These are phyloP conservation scores for Neurospora sp. DNA, from an alignment of 495 filamentous ascomycete genomes.

Conservation along the genomic window DNA sequence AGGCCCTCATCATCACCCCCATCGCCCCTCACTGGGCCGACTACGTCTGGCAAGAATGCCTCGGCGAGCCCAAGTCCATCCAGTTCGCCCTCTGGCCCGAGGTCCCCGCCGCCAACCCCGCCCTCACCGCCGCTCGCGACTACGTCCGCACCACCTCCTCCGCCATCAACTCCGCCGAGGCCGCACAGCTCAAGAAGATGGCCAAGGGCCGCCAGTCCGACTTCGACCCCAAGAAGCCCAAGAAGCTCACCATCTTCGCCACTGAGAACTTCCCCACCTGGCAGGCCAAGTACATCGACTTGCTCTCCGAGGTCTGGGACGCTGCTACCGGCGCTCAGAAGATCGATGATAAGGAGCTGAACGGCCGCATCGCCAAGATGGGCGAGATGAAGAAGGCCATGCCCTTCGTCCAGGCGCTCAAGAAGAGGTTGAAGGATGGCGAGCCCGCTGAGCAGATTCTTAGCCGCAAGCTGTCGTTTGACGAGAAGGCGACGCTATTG, in stretches of 20 bases:
- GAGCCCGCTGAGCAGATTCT: constrained; percentile 57
- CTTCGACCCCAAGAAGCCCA: constrained; percentile 84
- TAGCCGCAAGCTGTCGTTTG: constrained; percentile 72
- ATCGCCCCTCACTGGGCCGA: constrained; percentile 93
- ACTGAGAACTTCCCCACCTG: constrained; percentile 71
- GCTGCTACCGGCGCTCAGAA: constrained; percentile 28
- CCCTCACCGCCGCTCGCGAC: constrained; percentile 62
- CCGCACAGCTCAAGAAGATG: constrained; percentile 66
- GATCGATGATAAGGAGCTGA: constrained; percentile 71
- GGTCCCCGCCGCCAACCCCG: constrained; percentile 48
- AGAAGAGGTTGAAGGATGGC: constrained; percentile 59
- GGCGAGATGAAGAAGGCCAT: constrained; percentile 92
- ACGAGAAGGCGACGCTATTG: constrained; percentile 61
- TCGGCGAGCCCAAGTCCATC: constrained; percentile 63
- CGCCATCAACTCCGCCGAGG: constrained; percentile 81
- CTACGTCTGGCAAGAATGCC: constrained; percentile 83
- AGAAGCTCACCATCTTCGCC: constrained; percentile 80
- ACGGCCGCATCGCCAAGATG: constrained; percentile 62
- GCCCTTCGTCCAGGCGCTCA: constrained; percentile 86
- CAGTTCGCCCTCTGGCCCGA: constrained; percentile 71
- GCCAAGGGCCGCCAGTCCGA: constrained; percentile 72
- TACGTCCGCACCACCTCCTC: constrained; percentile 69
- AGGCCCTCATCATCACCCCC: constrained; percentile 37
- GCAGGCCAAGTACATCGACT: constrained; percentile 85
- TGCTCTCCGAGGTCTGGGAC: constrained; percentile 54